Base-by-base conservation (phyloP, 306 rosid species). In the Rosa multiflora region DNA sequence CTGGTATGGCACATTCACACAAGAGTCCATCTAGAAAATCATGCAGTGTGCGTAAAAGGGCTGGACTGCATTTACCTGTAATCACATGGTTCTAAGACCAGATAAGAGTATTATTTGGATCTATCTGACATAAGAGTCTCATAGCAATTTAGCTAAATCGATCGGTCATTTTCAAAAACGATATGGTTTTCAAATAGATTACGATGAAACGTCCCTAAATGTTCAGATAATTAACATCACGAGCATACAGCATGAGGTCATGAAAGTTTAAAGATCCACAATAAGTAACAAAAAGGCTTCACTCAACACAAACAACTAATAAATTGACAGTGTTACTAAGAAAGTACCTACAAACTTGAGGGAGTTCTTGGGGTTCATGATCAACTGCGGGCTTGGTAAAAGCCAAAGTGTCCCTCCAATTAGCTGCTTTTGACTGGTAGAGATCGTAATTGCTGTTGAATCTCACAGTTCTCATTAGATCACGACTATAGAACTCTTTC, bases 341-440 rank as follows among this genome's bases (percentile, higher is more conserved):
- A 8, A 51, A 59, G 26, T 81, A 88, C 91, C 88, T 83, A 77
- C 88, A 88, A 53, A 78, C 66, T 23, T 20, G 40, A 3, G 89
- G 89, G 26, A 88, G 71, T 8, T 83, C 79, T 78, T 56, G 63
- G 9, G 79, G 80, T 3, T 18, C 21, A 35, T 85, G 75, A 26
- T 76, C 85, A 52, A 35, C 11, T 69, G 91, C 91, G 71, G 87
- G 79, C 51, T 40, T 69, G 20, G 29, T 8, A 76, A 78, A 84
- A 18, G 15, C 53, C 52, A 91, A 3, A 3, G 91, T 74, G 46
- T 91, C 96, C 76, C 96, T 89, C 96, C 93, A 89, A 46, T 89
- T 87, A 11, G 96, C 84, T 14, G 58, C 72, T 52, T 14, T 29
- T 26, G 87, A 87, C 17, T 23, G 21, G 52, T 55, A 86, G 5